Evolutionary conservation across 169 alveolate species (phyloP), one percentile per base, ranked within the genome.

Genomic region (Plasmodium gaboni): DNA sequence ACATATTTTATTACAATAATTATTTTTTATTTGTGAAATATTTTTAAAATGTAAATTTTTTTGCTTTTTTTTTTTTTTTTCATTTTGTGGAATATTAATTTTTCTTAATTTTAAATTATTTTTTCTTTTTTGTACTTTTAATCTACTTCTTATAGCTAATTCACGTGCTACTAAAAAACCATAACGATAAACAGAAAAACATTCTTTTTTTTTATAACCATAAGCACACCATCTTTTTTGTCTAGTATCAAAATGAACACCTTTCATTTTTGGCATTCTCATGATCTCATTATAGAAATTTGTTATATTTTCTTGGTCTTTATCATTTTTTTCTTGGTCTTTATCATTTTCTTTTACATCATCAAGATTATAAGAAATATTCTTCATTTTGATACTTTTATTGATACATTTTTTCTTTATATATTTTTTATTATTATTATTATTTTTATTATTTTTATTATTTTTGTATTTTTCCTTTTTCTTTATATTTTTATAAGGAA

Each of bases 171-270:
- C 55, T 83, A 83, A 68, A 50, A 83, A 83, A 51, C 91, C 91
- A 68, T 83, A 83, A 19, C 91, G 42, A 51, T 83, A 83, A 24
- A 83, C 91, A 24, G 91, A 83, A 57, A 83, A 83, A 24, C 91
- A 83, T 22, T 83, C 91, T 63, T 83, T 83, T 17, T 83, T 83
- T 83, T 83, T 83, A 55, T 83, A 61, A 46, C 91, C 91, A 83
- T 83, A 83, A 24, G 91, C 91, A 53, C 91, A 83, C 91, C 91
- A 83, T 32, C 91, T 67, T 32, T 83, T 83, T 71, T 83, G 91
- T 53, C 91, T 68, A 1, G 69, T 68, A 17, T 83, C 91, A 83
- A 83, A 83, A 83, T 83, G 91, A 8, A 83, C 91, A 13, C 91
- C 91, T 83, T 83, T 83, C 69, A 83, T 83, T 32, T 83, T 83